Conservation (phyloP, 2,329 filamentous ascomycete genomes). For the Beauveria australis region DNA sequence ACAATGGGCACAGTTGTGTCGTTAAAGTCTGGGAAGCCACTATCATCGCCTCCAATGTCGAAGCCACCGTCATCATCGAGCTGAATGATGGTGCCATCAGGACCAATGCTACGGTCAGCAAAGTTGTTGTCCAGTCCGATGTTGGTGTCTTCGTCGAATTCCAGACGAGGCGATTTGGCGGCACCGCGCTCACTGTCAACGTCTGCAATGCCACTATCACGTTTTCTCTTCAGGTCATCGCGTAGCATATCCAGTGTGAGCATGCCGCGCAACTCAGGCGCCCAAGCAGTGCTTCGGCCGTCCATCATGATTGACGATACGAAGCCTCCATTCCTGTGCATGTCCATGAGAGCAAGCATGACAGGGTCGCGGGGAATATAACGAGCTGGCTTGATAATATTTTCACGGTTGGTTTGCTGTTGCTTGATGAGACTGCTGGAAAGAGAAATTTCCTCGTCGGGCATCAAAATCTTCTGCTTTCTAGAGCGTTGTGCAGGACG, state of each 20-base stretch:
- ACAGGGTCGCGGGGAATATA: slow-evolving; percentile 85
- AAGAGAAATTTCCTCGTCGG: slow-evolving; percentile 75
- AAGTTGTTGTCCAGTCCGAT: slow-evolving; percentile 38
- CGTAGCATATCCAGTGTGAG: slow-evolving; percentile 78
- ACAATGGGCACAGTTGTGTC: slow-evolving; percentile 68
- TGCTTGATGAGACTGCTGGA: slow-evolving; percentile 71
- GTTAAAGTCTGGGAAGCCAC: slow-evolving; percentile 51
- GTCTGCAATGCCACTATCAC: slow-evolving; percentile 78
- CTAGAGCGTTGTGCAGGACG: slow-evolving; percentile 63
- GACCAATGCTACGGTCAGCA: slow-evolving; percentile 43
- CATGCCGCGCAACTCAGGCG: slow-evolving; percentile 85
- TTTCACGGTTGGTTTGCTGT: slow-evolving; percentile 77
- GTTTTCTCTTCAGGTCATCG: slow-evolving; percentile 84
- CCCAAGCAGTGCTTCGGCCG: slow-evolving; percentile 71
- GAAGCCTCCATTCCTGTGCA: slow-evolving; percentile 87
- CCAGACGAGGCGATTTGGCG: slow-evolving; percentile 61
- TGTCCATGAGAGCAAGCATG: slow-evolving; percentile 77
- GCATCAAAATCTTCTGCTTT: slow-evolving; percentile 71
- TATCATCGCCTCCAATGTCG: slow-evolving; percentile 56
- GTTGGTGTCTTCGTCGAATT: slow-evolving; percentile 60
- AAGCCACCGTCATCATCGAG: neutral
- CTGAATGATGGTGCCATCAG: slow-evolving; percentile 51
- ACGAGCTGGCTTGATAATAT: slow-evolving; percentile 72
- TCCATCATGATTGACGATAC: slow-evolving; percentile 81
- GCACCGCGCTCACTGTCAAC: slow-evolving; percentile 59